Conservation (phyloP, 768 basidiomycete genomes). For the Leucocoprinus birnbaumii region DNA sequence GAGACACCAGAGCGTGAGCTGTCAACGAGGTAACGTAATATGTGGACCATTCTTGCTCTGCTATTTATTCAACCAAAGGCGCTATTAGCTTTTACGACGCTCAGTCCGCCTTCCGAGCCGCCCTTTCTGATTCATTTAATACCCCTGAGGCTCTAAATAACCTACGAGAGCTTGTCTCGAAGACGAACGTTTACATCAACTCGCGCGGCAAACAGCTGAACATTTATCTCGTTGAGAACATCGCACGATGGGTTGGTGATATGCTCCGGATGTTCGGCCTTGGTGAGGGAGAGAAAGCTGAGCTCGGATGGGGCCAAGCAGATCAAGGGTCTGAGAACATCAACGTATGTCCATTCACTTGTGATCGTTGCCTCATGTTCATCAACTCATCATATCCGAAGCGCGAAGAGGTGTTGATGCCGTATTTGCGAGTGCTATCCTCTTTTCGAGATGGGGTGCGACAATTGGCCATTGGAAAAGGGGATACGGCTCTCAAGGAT, state of each 20-base stretch:
- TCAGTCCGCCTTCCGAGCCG: slow-evolving; percentile 76
- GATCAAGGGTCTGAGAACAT: slow-evolving; percentile 39
- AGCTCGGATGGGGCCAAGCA: slow-evolving; percentile 87
- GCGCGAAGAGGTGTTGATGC: slow-evolving; percentile 86
- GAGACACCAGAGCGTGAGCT: slow-evolving; percentile 68
- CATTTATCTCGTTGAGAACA: slow-evolving; percentile 58
- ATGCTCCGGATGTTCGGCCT: slow-evolving; percentile 82
- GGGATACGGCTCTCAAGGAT: slow-evolving; percentile 65
- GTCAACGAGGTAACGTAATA: slow-evolving; percentile 49
- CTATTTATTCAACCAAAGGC: not conserved
- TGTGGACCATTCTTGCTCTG: not conserved
- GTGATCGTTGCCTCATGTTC: not conserved
- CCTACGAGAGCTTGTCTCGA: slow-evolving; percentile 78
- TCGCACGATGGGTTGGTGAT: slow-evolving; percentile 65
- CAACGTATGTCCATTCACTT: slow-evolving; percentile 41
- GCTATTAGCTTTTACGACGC: slow-evolving; percentile 64
- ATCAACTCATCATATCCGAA: slow-evolving; percentile 25
- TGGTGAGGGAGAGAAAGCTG: slow-evolving; percentile 60
- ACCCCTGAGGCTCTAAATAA: slow-evolving; percentile 80
- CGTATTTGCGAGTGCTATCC: slow-evolving; percentile 82
- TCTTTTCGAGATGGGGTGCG: slow-evolving; percentile 91
- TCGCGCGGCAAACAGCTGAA: slow-evolving; percentile 56
- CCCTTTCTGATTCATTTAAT: slow-evolving; percentile 97
- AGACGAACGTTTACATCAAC: slow-evolving; percentile 87
- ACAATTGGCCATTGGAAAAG: slow-evolving; percentile 71